Percentiles rank a stretch among this genome's conserved stretches.
phyloP scores from a whole-genome alignment of 306 rosid species.

The Ceratonia siliqua region DNA sequence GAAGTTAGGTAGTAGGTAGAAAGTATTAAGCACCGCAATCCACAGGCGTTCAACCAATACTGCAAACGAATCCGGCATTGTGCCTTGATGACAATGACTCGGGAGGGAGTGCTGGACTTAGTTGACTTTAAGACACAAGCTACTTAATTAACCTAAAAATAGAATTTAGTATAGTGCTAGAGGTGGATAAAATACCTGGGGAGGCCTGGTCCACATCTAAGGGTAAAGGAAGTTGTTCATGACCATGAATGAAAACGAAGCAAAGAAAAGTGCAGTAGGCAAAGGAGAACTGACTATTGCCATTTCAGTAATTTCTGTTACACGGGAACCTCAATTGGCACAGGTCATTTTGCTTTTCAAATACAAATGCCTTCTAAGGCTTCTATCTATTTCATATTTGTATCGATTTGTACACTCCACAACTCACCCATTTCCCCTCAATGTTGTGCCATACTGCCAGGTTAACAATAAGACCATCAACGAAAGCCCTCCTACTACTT shows the following conservation, averaged over 20 bases:
- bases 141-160: constrained; percentile 7
- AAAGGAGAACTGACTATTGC: constrained; percentile 17
- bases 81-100: constrained; percentile 33
- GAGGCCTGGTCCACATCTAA: background rate
- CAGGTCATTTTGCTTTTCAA: constrained; percentile 33
- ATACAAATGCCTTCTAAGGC: constrained; percentile 39
- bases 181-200: constrained; percentile 12
- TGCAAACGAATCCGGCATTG: constrained; percentile 14
- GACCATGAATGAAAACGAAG: constrained; percentile 1
- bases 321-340: constrained; percentile 44
- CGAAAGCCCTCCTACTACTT: constrained; percentile 27
- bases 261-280: background rate
- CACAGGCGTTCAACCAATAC: constrained; percentile 25
- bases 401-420: constrained; percentile 55
- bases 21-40: background rate
- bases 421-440: constrained; percentile 33
- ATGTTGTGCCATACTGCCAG: background rate
- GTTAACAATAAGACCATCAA: constrained; percentile 30
- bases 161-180: background rate
- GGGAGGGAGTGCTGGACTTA: constrained; percentile 28
- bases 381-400: constrained; percentile 37
- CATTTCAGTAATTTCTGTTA: constrained; percentile 33
- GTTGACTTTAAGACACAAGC: constrained; percentile 31
- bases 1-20: constrained; percentile 25
- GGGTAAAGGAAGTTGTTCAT: constrained; percentile 10